Evolutionary conservation across 208 protist species (phyloP).

Genomic region (Spironucleus salmonicida): DNA sequence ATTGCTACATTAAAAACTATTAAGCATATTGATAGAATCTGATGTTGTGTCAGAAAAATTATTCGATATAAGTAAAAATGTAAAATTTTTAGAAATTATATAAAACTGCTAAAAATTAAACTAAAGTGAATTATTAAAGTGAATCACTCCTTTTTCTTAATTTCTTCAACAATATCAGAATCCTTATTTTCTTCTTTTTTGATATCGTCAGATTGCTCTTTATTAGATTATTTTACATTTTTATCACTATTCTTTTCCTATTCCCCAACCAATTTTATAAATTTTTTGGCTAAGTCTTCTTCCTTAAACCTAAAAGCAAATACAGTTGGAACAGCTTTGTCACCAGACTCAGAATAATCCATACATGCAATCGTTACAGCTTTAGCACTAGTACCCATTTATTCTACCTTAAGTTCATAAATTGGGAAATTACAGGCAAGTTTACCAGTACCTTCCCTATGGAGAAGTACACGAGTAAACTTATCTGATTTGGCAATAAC

Average conservation of each 20-base stretch:
- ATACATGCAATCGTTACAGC: constrained; percentile 9
- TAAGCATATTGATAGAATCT: too few relatives aligned
- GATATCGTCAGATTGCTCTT: background rate
- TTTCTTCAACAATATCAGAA: too few relatives aligned
- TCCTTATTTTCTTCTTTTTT: too few relatives aligned
- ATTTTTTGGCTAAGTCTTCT: background rate
- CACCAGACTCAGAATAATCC: constrained; percentile 3
- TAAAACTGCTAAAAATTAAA: too few relatives aligned
- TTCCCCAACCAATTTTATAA: background rate
- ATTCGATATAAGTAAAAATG: too few relatives aligned
- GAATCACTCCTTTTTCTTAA: too few relatives aligned
- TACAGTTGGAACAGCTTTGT: background rate
- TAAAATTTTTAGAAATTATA: too few relatives aligned
- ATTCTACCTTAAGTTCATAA: background rate
- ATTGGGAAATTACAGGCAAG: background rate
- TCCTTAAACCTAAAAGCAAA: background rate
- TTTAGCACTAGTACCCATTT: background rate
- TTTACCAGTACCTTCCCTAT: background rate
- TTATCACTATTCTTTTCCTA: background rate
- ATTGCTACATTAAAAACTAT: too few relatives aligned
- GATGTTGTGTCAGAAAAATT: too few relatives aligned
- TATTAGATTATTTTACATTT: background rate
- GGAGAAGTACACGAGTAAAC: background rate
- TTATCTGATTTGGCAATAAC: background rate
- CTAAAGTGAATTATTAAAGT: too few relatives aligned